Base-by-base conservation (phyloP, 140 eudicot species). In the Stevia rebaudiana region DNA sequence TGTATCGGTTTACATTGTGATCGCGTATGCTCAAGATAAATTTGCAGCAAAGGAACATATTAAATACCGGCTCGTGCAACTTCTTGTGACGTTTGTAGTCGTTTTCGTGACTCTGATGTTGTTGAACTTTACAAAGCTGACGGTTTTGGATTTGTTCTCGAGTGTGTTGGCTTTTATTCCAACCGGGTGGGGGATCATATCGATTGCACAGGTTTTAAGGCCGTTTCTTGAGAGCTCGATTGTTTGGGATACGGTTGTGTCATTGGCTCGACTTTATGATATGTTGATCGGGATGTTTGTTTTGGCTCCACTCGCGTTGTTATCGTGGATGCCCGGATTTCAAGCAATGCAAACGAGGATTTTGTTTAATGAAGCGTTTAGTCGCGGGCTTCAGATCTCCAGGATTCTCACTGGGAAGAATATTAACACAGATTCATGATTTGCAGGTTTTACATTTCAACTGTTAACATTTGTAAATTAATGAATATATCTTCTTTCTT, bases 281-380 rank as follows among this genome's bases (percentile, higher is more conserved):
- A 61, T 87, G 87, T 19, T 84, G 66, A 68, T 91, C 19, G 98
- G 98, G 25, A 36, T 91, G 42, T 70, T 84, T 18, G 89, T 91
- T 64, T 80, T 91, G 91, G 83, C 73, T 10, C 98, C 98, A n/a
- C 73, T 91, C 23, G 98, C 91, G 17, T 67, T 87, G 11, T 70
- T 91, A 8, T 91, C 96, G 6, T 91, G 98, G 98, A 87, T 87
- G 90, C 96, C 98, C n/a, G 98, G 98, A 19, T 91, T 87, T 79
- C 96, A 87, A 76, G 62, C 90, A 3, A 91, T 91, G 98, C 98
- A 91, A 75, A 91, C 95, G 7, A 79, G 98, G 80, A 91, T 91
- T 43, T 61, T 91, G 43, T 91, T 91, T 55, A 91, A 91, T 35
- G 95, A 91, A 56, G 98, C 88, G 39, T 91, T 91, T 75, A 91